Evolutionary conservation across 805 yeast genomes (phyloP), one percentile per base, ranked within the genome.

Genomic region (Nakazawaea ernobii): DNA sequence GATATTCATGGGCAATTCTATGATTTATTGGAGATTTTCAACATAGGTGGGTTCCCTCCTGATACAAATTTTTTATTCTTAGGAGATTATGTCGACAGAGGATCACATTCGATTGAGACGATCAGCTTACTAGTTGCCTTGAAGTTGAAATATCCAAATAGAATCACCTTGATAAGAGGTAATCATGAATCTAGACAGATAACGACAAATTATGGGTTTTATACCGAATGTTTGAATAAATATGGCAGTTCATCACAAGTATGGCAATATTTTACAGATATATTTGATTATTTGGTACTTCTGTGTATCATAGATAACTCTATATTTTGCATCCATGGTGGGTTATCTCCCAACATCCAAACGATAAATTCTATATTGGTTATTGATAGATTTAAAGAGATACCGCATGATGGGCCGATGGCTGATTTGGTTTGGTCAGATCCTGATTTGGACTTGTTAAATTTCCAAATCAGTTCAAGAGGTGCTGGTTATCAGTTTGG

Each of bases 401-500:
- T 95, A 10, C 99, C 99, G 0, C 99, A 95, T 57, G 99, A 94
- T 62, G 99, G 99, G 0, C 96, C 97, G 13, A 94, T 94, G 97
- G 99, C 99, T 1, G 99, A 94, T 63, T 70, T 94, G 43, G 98
- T 94, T 15, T 94, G 99, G 99, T 84, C 94, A 20, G 99, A 94
- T 60, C 99, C 99, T 0, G 98, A 95, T 63, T 85, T 86, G 30
- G 87, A 85, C 48, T 71, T 71, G 48, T 57, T 69, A 55, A 96
- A 90, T 58, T 94, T 94, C 63, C 84, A 91, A 54, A 76, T 94
- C 17, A 82, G 91, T 29, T 96, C 99, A 1, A 68, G 99, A 58
- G 99, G 99, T 36, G 99, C 99, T 1, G 99, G 99, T 4, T 94
- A 92, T 64, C 87, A 94, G 20, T 94, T 94, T 71, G 99, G 99